Evolutionary conservation across 139 green algal species (phyloP), one percentile per base, ranked within the genome.

Genomic region (Chlorella sp.): DNA sequence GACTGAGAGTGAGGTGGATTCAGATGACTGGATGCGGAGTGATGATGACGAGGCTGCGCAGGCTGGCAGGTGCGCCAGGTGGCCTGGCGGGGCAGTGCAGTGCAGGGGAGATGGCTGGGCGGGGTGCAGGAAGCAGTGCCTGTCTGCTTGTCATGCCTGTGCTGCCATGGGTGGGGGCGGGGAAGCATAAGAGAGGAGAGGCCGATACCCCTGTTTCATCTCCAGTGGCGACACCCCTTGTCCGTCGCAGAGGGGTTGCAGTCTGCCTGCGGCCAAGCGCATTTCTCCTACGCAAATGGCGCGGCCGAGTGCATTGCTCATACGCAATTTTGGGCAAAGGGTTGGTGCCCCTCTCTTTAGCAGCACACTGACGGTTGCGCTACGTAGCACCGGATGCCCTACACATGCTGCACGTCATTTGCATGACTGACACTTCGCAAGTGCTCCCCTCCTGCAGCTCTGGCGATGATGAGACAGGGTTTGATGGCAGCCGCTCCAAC

Each of bases 21-120:
- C 73, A 0, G 89, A 85, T 0, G 85, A 87, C 2, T 92, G 90
- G 90, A 91, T 83, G 84, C 12, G 21, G 12, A 89, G 83, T 36
- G 83, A 89, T 32, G 90, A 92, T 1, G 88, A 91, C 28, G 61
- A 48, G 3, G 79, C 32, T 0, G 86, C 30, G 73, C 19, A 19
- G 73, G 86, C 1, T 30, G 60, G 19, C 73, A 77, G n/a, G 53
- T 69, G 48, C 22, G 66, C 32, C 61, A 64, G 36, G 37, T 66
- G 48, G 60, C 3, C 21, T 11, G 26, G 36, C n/a, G 14, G 24
- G 22, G 78, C 78, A 64, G 22, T 26, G 37, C 5, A 5, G 37
- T 61, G 53, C 18, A n/a, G n/a, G n/a, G n/a, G n/a, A n/a, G n/a
- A n/a, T n/a, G n/a, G n/a, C n/a, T n/a, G n/a, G n/a, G n/a, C n/a